Base-by-base conservation (phyloP, 768 basidiomycete genomes). In the Amanita fuliginea region DNA sequence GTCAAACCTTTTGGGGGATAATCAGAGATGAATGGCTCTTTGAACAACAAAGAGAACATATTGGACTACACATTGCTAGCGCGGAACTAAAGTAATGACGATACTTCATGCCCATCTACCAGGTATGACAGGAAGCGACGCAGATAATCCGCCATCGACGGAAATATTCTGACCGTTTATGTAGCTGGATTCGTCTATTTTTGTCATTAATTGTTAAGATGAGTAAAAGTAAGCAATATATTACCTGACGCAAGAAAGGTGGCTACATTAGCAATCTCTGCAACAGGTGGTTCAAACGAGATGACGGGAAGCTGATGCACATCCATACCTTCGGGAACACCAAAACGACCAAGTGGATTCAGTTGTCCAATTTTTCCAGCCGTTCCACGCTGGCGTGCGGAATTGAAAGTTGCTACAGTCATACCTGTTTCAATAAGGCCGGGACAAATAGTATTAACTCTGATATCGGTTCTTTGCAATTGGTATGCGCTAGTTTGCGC, bases 341-440 rank as follows among this genome's bases (percentile, higher is more conserved):
- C 91, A 57, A 81, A 90, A 47, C 93, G 74, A 16, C 87, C 82
- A 51, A 89, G 61, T 8, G 93, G 82, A 61, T 94, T 94, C 48
- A 95, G 66, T 59, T 87, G 79, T 3, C 93, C 93, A 45, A 97
- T 75, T 67, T 84, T 91, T 46, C 68, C 67, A 16, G 67, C 73
- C n/a, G 71, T 85, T 7, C 93, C 93, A 21, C 81, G 76, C 51
- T 78, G 63, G 19, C 85, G 79, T 24, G 93, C 93, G 43, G 74
- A 74, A 22, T 86, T 78, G 58, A 97, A 97, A 28, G 83, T 74
- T n/a, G 56, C 60, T 43, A 65, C 68, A 2, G 94, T 94, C 90
- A 97, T 96, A 44, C 83, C 86, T 7, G 93, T 97, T 69, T 95
- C 87, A 59, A 96, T 91, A 51, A 96, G 67, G 11, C 92, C 93